Evolutionary conservation across 768 basidiomycete species (phyloP).

Genomic region (Auriscalpium vulgare): DNA sequence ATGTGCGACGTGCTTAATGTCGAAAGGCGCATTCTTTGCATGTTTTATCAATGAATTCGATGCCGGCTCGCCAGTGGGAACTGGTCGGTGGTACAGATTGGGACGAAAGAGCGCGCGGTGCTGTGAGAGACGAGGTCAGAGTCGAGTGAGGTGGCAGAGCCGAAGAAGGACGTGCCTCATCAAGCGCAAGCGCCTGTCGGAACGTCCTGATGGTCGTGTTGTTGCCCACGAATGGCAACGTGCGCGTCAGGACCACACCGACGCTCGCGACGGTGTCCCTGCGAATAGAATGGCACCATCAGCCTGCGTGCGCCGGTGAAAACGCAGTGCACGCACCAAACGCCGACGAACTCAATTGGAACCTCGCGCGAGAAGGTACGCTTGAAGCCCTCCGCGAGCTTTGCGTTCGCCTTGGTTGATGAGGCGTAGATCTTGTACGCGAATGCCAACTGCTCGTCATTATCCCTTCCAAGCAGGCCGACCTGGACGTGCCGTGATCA

Average conservation of each 20-base stretch:
- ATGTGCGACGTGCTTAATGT: background rate
- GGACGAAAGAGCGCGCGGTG: slow-evolving; percentile 58
- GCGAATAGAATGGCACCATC: background rate
- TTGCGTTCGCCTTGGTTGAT: slow-evolving; percentile 34
- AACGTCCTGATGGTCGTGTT: slow-evolving; percentile 62
- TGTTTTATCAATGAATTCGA: too few relatives aligned
- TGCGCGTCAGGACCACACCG: slow-evolving; percentile 50
- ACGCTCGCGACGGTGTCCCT: slow-evolving; percentile 81
- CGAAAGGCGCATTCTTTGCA: background rate
- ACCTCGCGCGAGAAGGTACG: slow-evolving; percentile 61
- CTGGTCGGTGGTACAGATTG: slow-evolving; percentile 49
- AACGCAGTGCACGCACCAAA: slow-evolving; percentile 42
- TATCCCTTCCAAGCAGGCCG: slow-evolving; percentile 62
- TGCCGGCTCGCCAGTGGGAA: slow-evolving; percentile 14
- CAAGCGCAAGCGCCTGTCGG: slow-evolving; percentile 70
- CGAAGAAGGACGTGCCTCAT: slow-evolving; percentile 44
- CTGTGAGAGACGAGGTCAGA: slow-evolving; percentile 23
- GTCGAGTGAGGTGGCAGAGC: background rate
- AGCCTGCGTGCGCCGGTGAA: background rate
- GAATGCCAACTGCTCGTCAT: slow-evolving; percentile 61
- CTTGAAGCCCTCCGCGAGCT: slow-evolving; percentile 61
- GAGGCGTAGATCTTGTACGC: slow-evolving; percentile 68
- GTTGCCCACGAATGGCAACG: slow-evolving; percentile 58
- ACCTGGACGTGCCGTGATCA: slow-evolving; percentile 32
- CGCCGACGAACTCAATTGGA: slow-evolving; percentile 69